Percentiles rank a stretch among this genome's conserved stretches.
These are phyloP conservation scores for Rhodotorula sp. DNA, from an alignment of 1,284 basidiomycete species.

Conservation along the genomic window DNA sequence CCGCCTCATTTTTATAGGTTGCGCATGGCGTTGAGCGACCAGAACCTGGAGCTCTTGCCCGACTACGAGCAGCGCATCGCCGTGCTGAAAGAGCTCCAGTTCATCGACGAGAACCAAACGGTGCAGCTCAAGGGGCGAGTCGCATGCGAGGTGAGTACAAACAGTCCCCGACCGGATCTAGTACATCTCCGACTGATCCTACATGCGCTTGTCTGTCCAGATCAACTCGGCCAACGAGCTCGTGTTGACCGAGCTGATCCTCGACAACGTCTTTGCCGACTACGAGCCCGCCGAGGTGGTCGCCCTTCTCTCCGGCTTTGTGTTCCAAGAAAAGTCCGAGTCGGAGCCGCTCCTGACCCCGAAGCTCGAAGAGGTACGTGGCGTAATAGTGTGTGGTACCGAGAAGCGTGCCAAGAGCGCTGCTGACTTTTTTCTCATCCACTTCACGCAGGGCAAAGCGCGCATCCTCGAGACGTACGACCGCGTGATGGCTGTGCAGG, in stretches of 20 bases:
- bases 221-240: slow-evolving; percentile 97
- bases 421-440: too few relatives aligned
- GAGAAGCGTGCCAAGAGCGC: background rate
- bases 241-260: slow-evolving; percentile 90
- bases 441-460: slow-evolving; percentile 62
- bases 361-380: slow-evolving; percentile 62
- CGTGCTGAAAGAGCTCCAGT: slow-evolving; percentile 85
- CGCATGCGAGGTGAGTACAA: slow-evolving; percentile 76
- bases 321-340: slow-evolving; percentile 97
- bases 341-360: slow-evolving; percentile 74
- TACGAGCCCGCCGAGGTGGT: slow-evolving; percentile 96
- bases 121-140: slow-evolving; percentile 95
- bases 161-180: too few relatives aligned
- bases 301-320: slow-evolving; percentile 92
- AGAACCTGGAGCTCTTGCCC: slow-evolving; percentile 93
- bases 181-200: background rate
- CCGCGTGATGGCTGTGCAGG: slow-evolving; percentile 73
- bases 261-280: slow-evolving; percentile 86
- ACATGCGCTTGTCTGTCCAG: slow-evolving; percentile 51
- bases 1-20: slow-evolving; percentile 49
- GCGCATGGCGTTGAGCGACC: slow-evolving; percentile 82
- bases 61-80: slow-evolving; percentile 93
- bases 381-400: fast-evolving
- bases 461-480: slow-evolving; percentile 80
- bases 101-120: slow-evolving; percentile 89